phyloP scores from a whole-genome alignment of 2,329 filamentous ascomycete species.

The Alternaria sp. region DNA sequence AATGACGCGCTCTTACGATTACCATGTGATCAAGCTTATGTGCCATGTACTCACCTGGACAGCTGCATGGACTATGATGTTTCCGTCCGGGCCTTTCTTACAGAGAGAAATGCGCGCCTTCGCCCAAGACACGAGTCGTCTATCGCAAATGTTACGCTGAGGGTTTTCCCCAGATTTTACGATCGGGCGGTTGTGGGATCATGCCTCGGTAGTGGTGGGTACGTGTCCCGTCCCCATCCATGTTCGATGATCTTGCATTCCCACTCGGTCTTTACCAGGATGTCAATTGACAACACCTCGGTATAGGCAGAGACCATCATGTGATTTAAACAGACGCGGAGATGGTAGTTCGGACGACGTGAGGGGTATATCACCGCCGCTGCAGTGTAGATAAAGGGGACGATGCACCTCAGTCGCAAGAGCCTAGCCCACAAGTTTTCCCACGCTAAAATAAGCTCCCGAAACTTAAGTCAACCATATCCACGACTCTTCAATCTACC shows the following conservation, averaged over 20 bases:
- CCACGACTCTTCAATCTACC: neutral
- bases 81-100: neutral
- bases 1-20: neutral
- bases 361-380: neutral
- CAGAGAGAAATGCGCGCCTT: neutral
- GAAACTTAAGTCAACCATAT: neutral
- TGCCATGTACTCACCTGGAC: neutral
- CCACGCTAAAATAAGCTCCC: neutral
- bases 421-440: neutral
- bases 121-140: neutral
- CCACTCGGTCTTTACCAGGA: neutral
- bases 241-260: neutral
- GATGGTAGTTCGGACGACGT: neutral
- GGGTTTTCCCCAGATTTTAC: neutral
- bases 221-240: no score
- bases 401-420: neutral
- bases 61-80: neutral
- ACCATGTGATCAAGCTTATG: neutral
- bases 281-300: neutral
- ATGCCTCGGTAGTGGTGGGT: neutral
- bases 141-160: neutral
- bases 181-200: neutral
- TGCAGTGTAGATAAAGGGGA: neutral
- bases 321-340: neutral
- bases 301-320: neutral